Evolutionary conservation across 2,329 filamentous ascomycete genomes (phyloP), one percentile per base, ranked within the genome.

Genomic region (Monilinia aucupariae): DNA sequence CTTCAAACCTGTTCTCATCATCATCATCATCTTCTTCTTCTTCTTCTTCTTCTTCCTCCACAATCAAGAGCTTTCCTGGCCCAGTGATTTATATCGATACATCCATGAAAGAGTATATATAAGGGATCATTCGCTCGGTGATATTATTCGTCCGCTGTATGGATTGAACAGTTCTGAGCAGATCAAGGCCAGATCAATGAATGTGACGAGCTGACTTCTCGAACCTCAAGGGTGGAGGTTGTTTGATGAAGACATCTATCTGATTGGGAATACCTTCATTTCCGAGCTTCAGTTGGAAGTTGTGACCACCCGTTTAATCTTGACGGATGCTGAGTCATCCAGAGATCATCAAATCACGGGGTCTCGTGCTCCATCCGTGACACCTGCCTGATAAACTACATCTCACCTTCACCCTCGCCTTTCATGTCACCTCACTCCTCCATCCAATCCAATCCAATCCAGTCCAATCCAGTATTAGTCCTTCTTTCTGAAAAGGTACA

Each of bases 351-450:
- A 27, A 30, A 47, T 61, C 59, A 61, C 59, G 39, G 37, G 49
- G 7, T 43, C 51, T 55, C 30, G 49, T 55, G 30, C 39, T 22
- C 7, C 54, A 27, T 61, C 17, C 49, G 59, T 39, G 59, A 45
- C 59, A 45, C 48, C 59, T 61, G 59, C 59, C 59, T 61, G 59
- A 22, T 47, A 61, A 61, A 61, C 47, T 50, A 15, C 13, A 39
- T 34, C 37, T 55, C n/a, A 54, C 49, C 49, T 54, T 20, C 59
- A 25, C 32, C 22, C 39, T 25, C 17, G 13, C 17, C 41, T 45
- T 30, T 15, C 37, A 51, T 17, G 47, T 52, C 8, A 32, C 15
- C 9, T 54, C 4, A 41, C 7, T 30, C 5, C 32, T 39, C 9
- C 4, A 22, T 12, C 41, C 30, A 54, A 8, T 4, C 47, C 27